Conservation (phyloP, 306 rosid genomes). For the Corylus avellana region DNA sequence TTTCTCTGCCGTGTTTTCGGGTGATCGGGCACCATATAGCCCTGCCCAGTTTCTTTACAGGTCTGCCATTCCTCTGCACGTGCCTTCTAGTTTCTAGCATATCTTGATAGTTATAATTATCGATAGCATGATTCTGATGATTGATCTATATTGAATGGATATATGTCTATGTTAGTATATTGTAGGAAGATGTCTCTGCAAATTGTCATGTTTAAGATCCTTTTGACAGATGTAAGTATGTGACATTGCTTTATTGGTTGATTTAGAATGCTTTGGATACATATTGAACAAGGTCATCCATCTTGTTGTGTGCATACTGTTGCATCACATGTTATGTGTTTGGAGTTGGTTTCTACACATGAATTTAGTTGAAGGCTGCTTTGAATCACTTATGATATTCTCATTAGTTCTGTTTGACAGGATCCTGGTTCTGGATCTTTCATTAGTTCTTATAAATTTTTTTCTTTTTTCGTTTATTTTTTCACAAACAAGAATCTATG, state of each 20-base stretch:
- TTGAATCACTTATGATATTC: background rate
- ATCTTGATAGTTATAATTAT: constrained; percentile 21
- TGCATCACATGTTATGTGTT: background rate
- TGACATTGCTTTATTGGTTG: constrained; percentile 17
- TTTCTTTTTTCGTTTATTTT: background rate
- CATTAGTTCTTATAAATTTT: constrained; percentile 13
- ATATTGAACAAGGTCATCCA: background rate
- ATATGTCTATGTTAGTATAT: constrained; percentile 9
- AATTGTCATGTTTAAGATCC: background rate
- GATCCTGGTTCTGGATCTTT: background rate
- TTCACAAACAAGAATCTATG: constrained; percentile 11
- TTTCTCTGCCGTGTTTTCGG: constrained; percentile 77
- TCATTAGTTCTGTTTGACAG: background rate
- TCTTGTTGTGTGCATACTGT: constrained; percentile 15
- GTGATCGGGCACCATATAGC: constrained; percentile 84
- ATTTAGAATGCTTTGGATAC: constrained; percentile 7
- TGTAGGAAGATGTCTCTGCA: constrained; percentile 6
- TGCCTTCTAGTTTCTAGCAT: constrained; percentile 18
- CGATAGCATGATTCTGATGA: constrained; percentile 12
- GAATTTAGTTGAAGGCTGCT: constrained; percentile 5
- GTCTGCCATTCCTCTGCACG: constrained; percentile 43
- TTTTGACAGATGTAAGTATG: constrained; percentile 3
- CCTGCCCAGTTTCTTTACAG: constrained; percentile 89
- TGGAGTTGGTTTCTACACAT: background rate
- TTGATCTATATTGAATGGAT: constrained; percentile 10